Evolutionary conservation across 2,329 filamentous ascomycete species (phyloP), one percentile per base, ranked within the genome.

Genomic region (Colletotrichum tabaci): DNA sequence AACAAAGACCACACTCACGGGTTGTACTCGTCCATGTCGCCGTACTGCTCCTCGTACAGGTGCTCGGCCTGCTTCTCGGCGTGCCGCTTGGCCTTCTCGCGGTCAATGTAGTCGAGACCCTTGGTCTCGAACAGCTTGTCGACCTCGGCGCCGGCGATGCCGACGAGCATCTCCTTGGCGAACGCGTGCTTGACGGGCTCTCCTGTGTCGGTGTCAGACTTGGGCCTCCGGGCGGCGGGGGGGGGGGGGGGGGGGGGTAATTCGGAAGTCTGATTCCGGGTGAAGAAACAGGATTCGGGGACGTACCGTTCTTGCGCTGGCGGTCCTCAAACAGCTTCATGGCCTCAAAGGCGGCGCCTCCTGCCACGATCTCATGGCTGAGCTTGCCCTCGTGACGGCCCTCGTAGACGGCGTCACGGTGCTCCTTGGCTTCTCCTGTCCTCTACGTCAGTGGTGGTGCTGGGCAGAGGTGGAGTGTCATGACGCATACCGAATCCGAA

Each of bases 261-360:
- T 26, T 26, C 23, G 3, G 23, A 3, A 26, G 23, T 26, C 23
- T 26, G 23, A 3, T 26, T 26, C 55, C 4, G 18, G 18, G 47
- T 7, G 4, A 7, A 8, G 77, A 4, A 18, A 26, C 3, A 16
- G 26, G 26, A 3, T 3, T 30, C 23, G 0, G 30, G 10, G 3
- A 55, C 84, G 35, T 84, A 90, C 91, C 93, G 80, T 93, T 86
- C 67, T 83, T 85, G 77, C 92, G 91, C 84, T 95, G 92, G 77
- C 89, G 86, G 81, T 95, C 91, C 83, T 95, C 93, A 77, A 91
- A 95, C 26, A 91, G 85, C 87, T 94, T 94, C 88, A 96, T 93
- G 77, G 91, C 94, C 74, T 90, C 91, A 79, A 96, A 96, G 73
- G 92, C 90, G 69, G 93, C 93, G 69, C 90, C 94, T 74, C 93